Conservation (phyloP, 805 yeast genomes). For the Scheffersomyces lignosus region DNA sequence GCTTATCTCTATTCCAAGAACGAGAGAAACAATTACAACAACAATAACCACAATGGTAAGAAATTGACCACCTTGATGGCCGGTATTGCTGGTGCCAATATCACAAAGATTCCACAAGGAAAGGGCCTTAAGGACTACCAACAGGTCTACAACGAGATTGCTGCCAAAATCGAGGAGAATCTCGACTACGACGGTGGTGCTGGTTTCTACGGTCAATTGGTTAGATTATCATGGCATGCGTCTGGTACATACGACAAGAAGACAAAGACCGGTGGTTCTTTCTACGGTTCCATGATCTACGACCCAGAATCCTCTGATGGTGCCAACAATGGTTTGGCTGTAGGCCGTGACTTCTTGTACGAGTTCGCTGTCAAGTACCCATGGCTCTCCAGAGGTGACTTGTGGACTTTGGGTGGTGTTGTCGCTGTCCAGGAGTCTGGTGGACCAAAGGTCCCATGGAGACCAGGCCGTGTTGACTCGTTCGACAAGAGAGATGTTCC, state of each 20-base stretch:
- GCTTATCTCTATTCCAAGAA: constrained; percentile 17
- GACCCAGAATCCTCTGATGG: constrained; percentile 55
- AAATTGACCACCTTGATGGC: constrained; percentile 11
- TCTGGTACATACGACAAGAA: constrained; percentile 32
- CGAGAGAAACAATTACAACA: constrained; percentile 9
- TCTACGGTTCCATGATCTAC: constrained; percentile 36
- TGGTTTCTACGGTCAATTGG: constrained; percentile 38
- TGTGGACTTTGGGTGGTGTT: constrained; percentile 74
- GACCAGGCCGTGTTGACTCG: constrained; percentile 48
- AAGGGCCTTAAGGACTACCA: constrained; percentile 56
- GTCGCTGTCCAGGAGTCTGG: constrained; percentile 61
- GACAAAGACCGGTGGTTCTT: constrained; percentile 35
- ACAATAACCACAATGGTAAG: constrained; percentile 6
- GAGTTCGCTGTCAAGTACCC: constrained; percentile 58
- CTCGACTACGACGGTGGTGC: constrained; percentile 34
- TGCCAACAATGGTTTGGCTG: constrained; percentile 50
- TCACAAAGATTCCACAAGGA: constrained; percentile 36
- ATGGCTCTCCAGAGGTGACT: constrained; percentile 62
- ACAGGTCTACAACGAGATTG: constrained; percentile 72
- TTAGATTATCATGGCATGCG: constrained; percentile 41
- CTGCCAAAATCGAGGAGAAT: constrained; percentile 23
- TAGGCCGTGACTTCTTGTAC: constrained; percentile 56
- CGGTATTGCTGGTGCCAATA: constrained; percentile 24
- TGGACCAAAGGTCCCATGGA: constrained; percentile 64
- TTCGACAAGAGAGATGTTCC: constrained; percentile 33